phyloP scores from a whole-genome alignment of 192 early-diverging fungal genomes.

The Diversispora eburnea region DNA sequence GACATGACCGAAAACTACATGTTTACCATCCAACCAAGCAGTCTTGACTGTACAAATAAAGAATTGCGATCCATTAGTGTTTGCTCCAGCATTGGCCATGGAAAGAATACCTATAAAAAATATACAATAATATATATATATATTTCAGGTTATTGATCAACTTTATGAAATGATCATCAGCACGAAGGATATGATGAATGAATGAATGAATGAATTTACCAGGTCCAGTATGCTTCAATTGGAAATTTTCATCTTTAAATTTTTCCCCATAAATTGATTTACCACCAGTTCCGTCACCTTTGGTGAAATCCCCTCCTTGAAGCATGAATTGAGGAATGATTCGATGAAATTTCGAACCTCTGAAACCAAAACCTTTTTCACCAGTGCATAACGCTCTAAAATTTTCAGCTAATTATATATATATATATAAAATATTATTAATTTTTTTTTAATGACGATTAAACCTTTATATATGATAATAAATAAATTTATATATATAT shows the following conservation, averaged over 20 bases:
- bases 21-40: slow-evolving; percentile 84
- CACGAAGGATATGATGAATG: too few relatives aligned
- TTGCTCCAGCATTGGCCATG: slow-evolving; percentile 84
- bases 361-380: slow-evolving; percentile 86
- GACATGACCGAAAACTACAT: slow-evolving; percentile 77
- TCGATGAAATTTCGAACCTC: slow-evolving; percentile 76
- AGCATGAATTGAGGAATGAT: slow-evolving; percentile 81
- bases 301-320: slow-evolving; percentile 87
- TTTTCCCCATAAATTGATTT: slow-evolving; percentile 84
- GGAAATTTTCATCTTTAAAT: slow-evolving; percentile 69
- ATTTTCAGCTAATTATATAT: slow-evolving; percentile 76
- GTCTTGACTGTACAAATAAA: slow-evolving; percentile 84
- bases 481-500: neutral
- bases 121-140: neutral
- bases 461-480: neutral
- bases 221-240: slow-evolving; percentile 46
- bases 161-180: neutral
- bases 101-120: slow-evolving; percentile 55
- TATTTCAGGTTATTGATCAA: neutral
- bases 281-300: slow-evolving; percentile 83
- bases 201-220: slow-evolving; percentile 33
- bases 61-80: slow-evolving; percentile 90
- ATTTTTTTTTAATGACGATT: too few relatives aligned
- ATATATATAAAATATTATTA: neutral
- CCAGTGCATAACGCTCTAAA: slow-evolving; percentile 97